Percentiles rank a stretch among this genome's conserved stretches.
These are phyloP conservation scores for Cystobasidium pallidum DNA, from an alignment of 1,284 basidiomycete genomes.

Conservation along the genomic window DNA sequence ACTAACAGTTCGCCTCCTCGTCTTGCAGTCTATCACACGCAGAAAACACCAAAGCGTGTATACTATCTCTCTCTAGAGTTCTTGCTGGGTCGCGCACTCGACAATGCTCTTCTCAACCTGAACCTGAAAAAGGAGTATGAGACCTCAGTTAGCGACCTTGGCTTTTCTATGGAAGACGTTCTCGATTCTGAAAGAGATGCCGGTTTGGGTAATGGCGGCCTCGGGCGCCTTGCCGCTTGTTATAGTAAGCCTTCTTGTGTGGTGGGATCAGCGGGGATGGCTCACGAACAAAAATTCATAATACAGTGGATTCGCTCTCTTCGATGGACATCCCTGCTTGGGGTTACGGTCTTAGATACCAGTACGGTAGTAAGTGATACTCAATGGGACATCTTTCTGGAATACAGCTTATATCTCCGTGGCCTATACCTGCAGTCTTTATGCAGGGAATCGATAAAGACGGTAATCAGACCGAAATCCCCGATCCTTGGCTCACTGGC, in stretches of 20 bases:
- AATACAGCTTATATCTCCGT: no score
- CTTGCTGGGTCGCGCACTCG: constrained; percentile 67
- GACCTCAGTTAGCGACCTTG: constrained; percentile 71
- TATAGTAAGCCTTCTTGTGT: constrained; percentile 59
- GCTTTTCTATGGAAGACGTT: constrained; percentile 63
- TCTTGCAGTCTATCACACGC: constrained; percentile 47
- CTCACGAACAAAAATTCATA: no score
- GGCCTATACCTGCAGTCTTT: constrained; percentile 63
- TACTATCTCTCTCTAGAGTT: constrained; percentile 87
- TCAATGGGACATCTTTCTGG: not conserved
- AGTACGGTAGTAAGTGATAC: constrained; percentile 49
- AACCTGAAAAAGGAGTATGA: constrained; percentile 75
- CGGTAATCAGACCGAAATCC: constrained; percentile 65
- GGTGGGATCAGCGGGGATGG: no score
- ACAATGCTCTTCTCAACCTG: constrained; percentile 86
- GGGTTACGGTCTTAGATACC: constrained; percentile 77
- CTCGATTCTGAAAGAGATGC: constrained; percentile 85
- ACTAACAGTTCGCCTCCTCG: constrained; percentile 36
- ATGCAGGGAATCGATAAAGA: constrained; percentile 77
- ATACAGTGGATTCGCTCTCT: constrained; percentile 47
- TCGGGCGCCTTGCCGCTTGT: constrained; percentile 89
- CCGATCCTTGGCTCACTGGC: constrained; percentile 75
- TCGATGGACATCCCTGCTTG: constrained; percentile 75
- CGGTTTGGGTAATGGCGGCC: constrained; percentile 77
- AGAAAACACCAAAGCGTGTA: constrained; percentile 63